Conservation (phyloP, 768 basidiomycete genomes). For the Gloeophyllum trabeum region DNA sequence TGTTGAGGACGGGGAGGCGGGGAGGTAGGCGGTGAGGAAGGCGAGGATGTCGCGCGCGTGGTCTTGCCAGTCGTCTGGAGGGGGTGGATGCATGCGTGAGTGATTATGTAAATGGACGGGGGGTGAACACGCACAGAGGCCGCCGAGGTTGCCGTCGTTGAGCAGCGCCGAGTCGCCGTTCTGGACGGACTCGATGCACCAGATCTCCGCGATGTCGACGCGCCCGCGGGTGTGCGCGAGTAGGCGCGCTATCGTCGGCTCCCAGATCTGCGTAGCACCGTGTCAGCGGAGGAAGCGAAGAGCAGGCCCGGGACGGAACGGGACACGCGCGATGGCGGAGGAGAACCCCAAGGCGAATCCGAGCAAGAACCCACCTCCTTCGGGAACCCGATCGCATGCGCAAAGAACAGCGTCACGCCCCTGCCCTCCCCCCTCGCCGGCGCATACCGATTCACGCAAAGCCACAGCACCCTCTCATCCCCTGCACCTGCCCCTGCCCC, state of each 20-base stretch:
- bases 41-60: conserved; percentile 69
- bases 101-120: conserved; percentile 1
- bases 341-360: not conserved
- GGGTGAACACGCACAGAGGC: conserved; percentile 36
- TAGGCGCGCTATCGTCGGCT: conserved; percentile 48
- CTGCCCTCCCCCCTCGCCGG: conserved; percentile 21
- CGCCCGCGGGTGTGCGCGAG: conserved; percentile 28
- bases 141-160: conserved; percentile 45
- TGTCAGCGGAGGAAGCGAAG: not conserved
- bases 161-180: conserved; percentile 79
- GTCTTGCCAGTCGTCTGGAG: conserved; percentile 67
- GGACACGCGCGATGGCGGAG: not conserved
- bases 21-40: conserved; percentile 62
- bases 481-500: conserved; percentile 12
- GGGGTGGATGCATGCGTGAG: not conserved
- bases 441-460: conserved; percentile 61
- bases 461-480: conserved; percentile 43
- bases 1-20: conserved; percentile 22
- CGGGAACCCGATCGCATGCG: conserved; percentile 81
- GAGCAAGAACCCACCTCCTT: conserved; percentile 53
- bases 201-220: conserved; percentile 53
- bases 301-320: not conserved
- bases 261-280: conserved; percentile 52
- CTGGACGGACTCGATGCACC: conserved; percentile 75
- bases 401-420: conserved; percentile 62